Conservation (phyloP, 768 basidiomycete genomes). For the Tephrocybe sp. region DNA sequence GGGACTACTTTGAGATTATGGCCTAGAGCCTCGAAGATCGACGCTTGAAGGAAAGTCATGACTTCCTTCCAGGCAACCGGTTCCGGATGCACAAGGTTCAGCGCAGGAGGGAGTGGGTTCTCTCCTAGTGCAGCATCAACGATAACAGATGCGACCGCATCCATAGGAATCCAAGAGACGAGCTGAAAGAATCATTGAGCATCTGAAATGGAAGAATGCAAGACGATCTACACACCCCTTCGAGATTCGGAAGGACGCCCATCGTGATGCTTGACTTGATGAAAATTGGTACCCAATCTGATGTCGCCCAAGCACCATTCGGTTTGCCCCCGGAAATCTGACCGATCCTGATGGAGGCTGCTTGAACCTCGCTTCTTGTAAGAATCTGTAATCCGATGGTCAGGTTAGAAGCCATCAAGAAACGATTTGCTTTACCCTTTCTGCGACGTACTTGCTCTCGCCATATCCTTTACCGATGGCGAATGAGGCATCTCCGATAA, state of each 20-base stretch:
- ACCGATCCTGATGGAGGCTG: conserved; percentile 31
- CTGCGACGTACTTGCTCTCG: conserved; percentile 32
- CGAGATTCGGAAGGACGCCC: conserved; percentile 23
- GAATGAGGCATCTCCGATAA: conserved; percentile 20
- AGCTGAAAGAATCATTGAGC: conserved; percentile 15
- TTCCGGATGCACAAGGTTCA: conserved; percentile 33
- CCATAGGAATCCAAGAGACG: conserved; percentile 33
- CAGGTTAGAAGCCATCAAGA: background rate
- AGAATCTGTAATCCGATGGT: conserved; percentile 21
- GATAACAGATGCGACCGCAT: conserved; percentile 23
- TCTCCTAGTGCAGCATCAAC: conserved; percentile 26
- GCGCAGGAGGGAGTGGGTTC: conserved; percentile 13
- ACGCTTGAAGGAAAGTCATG: conserved; percentile 6
- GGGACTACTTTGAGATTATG: conserved; percentile 12
- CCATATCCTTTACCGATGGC: conserved; percentile 27
- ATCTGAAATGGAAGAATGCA: no score
- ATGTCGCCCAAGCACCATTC: conserved; percentile 35
- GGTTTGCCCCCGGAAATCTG: conserved; percentile 32
- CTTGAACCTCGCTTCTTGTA: conserved; percentile 24
- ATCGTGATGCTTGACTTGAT: conserved; percentile 30
- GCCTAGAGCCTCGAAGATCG: conserved; percentile 9
- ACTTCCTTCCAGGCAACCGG: conserved; percentile 29
- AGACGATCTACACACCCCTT: conserved; percentile 21
- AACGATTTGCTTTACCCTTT: conserved; percentile 22
- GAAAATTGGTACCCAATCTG: conserved; percentile 36